These are phyloP conservation scores for Phytophthora megakarya DNA, from an alignment of 352 stramenopile genomes.

Conservation along the genomic window DNA sequence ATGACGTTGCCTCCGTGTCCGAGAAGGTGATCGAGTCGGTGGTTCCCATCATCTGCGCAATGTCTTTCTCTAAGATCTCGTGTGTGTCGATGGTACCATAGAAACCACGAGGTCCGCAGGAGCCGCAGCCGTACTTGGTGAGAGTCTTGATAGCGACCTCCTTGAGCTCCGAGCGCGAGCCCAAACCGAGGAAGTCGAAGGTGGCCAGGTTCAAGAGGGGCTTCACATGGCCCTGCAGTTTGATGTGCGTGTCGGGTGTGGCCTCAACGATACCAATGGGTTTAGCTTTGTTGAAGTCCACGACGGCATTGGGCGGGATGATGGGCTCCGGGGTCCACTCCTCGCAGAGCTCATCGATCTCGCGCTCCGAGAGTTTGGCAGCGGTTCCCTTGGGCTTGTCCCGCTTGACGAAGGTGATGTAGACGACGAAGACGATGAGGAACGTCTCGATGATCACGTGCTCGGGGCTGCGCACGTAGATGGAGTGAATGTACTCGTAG, in stretches of 20 bases:
- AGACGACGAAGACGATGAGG: slow-evolving; percentile 95
- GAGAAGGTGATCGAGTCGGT: slow-evolving; percentile 97
- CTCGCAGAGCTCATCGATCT: slow-evolving; percentile 92
- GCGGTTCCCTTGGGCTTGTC: slow-evolving; percentile 63
- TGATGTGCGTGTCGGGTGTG: slow-evolving; percentile 80
- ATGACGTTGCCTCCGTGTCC: slow-evolving; percentile 94
- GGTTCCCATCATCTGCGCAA: slow-evolving; percentile 92
- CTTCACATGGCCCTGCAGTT: slow-evolving; percentile 67
- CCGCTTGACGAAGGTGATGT: slow-evolving; percentile 91
- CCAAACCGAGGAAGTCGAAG: slow-evolving; percentile 96
- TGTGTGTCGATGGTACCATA: slow-evolving; percentile 97
- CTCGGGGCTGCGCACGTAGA: slow-evolving; percentile 87
- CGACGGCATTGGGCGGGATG: slow-evolving; percentile 54
- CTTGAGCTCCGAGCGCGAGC: slow-evolving; percentile 85
- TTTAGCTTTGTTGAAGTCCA: slow-evolving; percentile 43
- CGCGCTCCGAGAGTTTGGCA: slow-evolving; percentile 77
- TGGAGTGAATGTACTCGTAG: slow-evolving; percentile 83
- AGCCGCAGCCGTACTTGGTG: slow-evolving; percentile 96
- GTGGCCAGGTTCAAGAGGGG: slow-evolving; percentile 95
- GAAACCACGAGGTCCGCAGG: slow-evolving; percentile 97
- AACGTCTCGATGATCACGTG: slow-evolving; percentile 98
- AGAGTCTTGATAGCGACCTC: slow-evolving; percentile 89
- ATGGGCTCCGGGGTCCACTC: slow-evolving; percentile 91
- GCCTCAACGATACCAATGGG: slow-evolving; percentile 82
- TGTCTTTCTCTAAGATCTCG: slow-evolving; percentile 90